These are phyloP conservation scores for Komagataella populi DNA, from an alignment of 805 yeast genomes.

Conservation along the genomic window DNA sequence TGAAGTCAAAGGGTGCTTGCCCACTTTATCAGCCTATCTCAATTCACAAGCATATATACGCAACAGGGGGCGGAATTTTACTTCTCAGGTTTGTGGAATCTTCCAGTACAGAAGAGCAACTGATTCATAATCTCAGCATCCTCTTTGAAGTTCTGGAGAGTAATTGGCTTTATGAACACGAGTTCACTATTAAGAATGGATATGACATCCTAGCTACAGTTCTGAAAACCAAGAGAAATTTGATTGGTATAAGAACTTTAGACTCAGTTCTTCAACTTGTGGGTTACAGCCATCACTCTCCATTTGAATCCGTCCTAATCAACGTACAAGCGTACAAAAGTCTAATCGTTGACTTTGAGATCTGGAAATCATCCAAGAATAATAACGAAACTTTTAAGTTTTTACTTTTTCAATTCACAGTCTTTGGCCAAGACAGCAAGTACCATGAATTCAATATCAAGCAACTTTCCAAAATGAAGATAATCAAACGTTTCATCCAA, in stretches of 20 bases:
- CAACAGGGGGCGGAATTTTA: constrained; percentile 39
- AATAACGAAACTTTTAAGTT: constrained; percentile 32
- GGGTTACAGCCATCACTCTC: constrained; percentile 40
- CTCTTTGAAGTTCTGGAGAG: constrained; percentile 29
- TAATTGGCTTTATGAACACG: constrained; percentile 38
- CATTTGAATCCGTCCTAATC: constrained; percentile 41
- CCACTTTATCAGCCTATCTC: background rate
- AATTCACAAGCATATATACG: constrained; percentile 13
- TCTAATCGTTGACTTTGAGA: constrained; percentile 49
- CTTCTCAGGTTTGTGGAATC: constrained; percentile 32
- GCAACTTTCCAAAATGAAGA: constrained; percentile 37
- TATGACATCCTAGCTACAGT: constrained; percentile 44
- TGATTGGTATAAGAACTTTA: constrained; percentile 27
- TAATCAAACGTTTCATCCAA: constrained; percentile 30
- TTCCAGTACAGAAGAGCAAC: constrained; percentile 18
- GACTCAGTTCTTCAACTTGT: constrained; percentile 33
- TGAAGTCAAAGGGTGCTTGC: background rate
- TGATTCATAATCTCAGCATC: constrained; percentile 22
- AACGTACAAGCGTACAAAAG: constrained; percentile 44
- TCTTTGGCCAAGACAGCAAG: constrained; percentile 38
- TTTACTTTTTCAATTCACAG: constrained; percentile 43
- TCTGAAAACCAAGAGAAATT: constrained; percentile 29
- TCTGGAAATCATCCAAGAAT: constrained; percentile 26
- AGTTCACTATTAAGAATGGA: constrained; percentile 47
- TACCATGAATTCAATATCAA: constrained; percentile 34